A percentile compares a stretch with the other conserved stretches of the same genome.
Evolutionary conservation across 2,329 filamentous ascomycete genomes (phyloP).

Genomic region (Nemania sp.): DNA sequence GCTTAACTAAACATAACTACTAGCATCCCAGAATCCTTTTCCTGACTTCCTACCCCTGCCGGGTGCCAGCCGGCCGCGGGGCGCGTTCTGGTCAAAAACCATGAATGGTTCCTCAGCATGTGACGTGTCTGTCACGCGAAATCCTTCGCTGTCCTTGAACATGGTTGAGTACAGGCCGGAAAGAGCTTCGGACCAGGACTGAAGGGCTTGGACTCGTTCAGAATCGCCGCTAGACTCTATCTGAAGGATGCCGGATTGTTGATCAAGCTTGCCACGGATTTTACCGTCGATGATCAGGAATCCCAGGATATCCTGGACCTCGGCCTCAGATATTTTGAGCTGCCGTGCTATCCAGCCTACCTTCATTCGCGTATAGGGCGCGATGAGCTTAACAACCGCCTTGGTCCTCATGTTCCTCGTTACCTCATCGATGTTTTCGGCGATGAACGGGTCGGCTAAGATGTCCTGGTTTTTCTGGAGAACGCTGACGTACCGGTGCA

Average conservation of each 20-base stretch:
- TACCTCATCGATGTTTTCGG: slow-evolving; percentile 98
- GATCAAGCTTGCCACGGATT: slow-evolving; percentile 85
- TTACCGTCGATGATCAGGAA: slow-evolving; percentile 91
- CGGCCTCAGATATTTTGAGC: slow-evolving; percentile 84
- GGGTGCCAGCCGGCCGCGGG: background rate
- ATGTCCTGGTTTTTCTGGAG: slow-evolving; percentile 87
- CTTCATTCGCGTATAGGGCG: slow-evolving; percentile 92
- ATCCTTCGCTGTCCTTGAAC: slow-evolving; percentile 66
- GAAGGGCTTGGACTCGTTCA: slow-evolving; percentile 73
- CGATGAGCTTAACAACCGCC: slow-evolving; percentile 89
- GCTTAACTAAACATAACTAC: no score
- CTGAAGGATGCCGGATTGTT: slow-evolving; percentile 81
- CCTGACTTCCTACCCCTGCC: slow-evolving; percentile 1
- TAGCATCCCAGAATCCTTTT: slow-evolving; percentile 8
- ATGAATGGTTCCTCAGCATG: slow-evolving; percentile 29
- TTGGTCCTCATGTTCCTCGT: slow-evolving; percentile 98
- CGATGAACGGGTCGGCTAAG: slow-evolving; percentile 90
- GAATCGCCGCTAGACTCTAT: slow-evolving; percentile 75
- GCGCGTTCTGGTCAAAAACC: slow-evolving; percentile 3
- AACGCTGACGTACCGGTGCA: slow-evolving; percentile 87
- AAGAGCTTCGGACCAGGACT: slow-evolving; percentile 73
- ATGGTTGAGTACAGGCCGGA: slow-evolving; percentile 70
- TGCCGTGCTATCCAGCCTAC: slow-evolving; percentile 85
- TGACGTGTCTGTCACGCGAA: slow-evolving; percentile 28
- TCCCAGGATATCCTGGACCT: slow-evolving; percentile 94